Base-by-base conservation (phyloP, 2,329 filamentous ascomycete genomes). In the Exutisphaerella laricina region DNA sequence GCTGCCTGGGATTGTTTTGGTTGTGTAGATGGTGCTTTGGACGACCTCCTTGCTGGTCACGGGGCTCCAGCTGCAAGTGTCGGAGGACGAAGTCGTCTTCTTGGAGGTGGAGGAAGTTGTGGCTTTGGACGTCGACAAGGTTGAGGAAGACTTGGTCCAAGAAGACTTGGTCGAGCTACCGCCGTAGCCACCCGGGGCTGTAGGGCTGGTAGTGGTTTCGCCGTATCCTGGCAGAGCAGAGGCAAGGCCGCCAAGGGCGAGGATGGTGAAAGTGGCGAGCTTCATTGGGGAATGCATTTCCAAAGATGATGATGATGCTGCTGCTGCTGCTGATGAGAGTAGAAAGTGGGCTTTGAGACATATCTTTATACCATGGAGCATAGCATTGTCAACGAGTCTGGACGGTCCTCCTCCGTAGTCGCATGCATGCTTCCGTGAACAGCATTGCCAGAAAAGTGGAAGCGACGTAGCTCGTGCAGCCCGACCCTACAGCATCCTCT, bases 251-350 rank as follows among this genome's bases (percentile, higher is more conserved):
- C 48, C 46, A 16, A 53, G 41, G 43, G 41, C 50, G 23, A 53
- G 33, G 21, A 50, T 38, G 29, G 33, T 45, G 21, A 53, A 30
- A 28, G 43, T 45, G 13, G 43, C 41, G 33, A 53, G 41, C 26
- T 49, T 41, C 38, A 49, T 41, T 42, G 48, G 48, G 18, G 48
- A 47, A 37, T 51, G 39, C 50, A 51, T 53, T 3, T 39, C 43
- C 40, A 25, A 22, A 22, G 5, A 8, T 23, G 20, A 32, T 33
- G 10, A 1, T 32, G 28, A 40, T n/a, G 28, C 38, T 40, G 38
- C 26, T 18, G 28, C 26, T 13, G 33, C 17, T 40, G 38, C 26
- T 23, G 28, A 40, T 26, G 23, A 26, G 6, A 18, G 23, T 39
- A 5, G 17, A n/a, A 13, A 22, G 6, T 22, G 20, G n/a, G 26